Base-by-base conservation (phyloP, 164 flowering plant genomes). In the Sextonia rubra region DNA sequence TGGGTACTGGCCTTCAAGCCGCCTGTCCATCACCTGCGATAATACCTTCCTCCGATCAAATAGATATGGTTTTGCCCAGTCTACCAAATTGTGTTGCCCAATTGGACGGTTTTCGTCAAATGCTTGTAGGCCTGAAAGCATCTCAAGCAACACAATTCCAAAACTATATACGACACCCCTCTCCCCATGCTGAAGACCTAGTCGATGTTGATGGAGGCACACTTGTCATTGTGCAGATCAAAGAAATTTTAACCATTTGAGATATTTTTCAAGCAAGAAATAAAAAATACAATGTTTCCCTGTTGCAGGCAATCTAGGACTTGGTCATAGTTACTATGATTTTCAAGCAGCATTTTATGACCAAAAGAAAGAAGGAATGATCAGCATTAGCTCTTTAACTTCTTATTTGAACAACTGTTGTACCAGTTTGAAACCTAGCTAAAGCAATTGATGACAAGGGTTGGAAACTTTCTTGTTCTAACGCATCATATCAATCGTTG, bases 91-190 rank as follows among this genome's bases (percentile, higher is more conserved):
- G 4, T 82, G 85, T 69, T 83, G 85, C 72, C 85, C 85, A 55
- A 73, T 70, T 1, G 95, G 97, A n/a, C 95, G 89, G 56, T 78
- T 85, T 26, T 82, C 64, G 75, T 93, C 95, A 1, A 86, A 77
- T 49, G 91, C 95, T 11, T 89, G 83, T 60, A 82, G 71, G n/a
- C 95, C 95, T 1, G 94, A 87, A 12, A 93, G 72, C 67, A 91
- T 83, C 81, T 91, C 98, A 3, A 90, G 83, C 73, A 93, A 74
- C 2, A 93, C 91, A 24, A 93, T 95, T 0, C 98, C 98, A 74
- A 91, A 93, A 8, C 91, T 91, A 67, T 91, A 93, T 3, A 90
- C 94, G 64, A n/a, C n/a, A n/a, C 91, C 97, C 11, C 97, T 91
- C 83, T 90, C 91, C 56, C 90, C 87, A 48, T 93, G 89, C 76